phyloP scores from a whole-genome alignment of 768 basidiomycete genomes.

The Agrocybe pediades region DNA sequence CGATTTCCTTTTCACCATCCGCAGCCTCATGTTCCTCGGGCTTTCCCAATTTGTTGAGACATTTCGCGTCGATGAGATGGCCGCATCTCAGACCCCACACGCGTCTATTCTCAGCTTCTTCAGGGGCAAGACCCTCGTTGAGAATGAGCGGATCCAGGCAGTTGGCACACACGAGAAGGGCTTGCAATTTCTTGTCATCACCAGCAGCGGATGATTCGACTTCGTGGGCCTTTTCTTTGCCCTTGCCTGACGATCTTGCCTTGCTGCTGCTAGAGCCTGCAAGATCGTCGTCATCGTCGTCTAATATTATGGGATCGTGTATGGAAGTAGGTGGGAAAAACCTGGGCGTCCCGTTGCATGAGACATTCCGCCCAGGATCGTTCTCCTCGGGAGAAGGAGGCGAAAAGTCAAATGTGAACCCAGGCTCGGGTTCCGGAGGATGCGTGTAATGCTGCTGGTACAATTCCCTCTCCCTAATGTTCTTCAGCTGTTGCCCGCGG shows the following conservation, averaged over 20 bases:
- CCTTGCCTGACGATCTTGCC: background rate
- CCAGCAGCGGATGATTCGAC: background rate
- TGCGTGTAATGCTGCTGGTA: constrained; percentile 71
- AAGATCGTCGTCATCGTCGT: constrained; percentile 34
- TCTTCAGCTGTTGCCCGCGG: background rate
- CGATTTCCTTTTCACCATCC: constrained; percentile 13
- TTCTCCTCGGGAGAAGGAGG: constrained; percentile 32
- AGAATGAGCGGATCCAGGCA: constrained; percentile 69
- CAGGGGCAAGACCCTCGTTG: constrained; percentile 45
- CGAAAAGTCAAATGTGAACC: constrained; percentile 71
- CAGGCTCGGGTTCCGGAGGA: constrained; percentile 52
- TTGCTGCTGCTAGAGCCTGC: background rate
- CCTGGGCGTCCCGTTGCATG: constrained; percentile 7
- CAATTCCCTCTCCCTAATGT: constrained; percentile 30
- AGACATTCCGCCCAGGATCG: constrained; percentile 5
- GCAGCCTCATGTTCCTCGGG: constrained; percentile 28
- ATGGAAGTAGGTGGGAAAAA: constrained; percentile 33
- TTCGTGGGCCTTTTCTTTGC: background rate
- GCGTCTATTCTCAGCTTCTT: constrained; percentile 46
- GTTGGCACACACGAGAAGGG: constrained; percentile 63
- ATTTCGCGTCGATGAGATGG: constrained; percentile 80
- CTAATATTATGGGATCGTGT: constrained; percentile 49
- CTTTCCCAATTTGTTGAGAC: constrained; percentile 57
- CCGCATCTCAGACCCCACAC: constrained; percentile 79
- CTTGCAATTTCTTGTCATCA: constrained; percentile 26